phyloP scores from a whole-genome alignment of 2,329 filamentous ascomycete species.

The Alternaria atra region DNA sequence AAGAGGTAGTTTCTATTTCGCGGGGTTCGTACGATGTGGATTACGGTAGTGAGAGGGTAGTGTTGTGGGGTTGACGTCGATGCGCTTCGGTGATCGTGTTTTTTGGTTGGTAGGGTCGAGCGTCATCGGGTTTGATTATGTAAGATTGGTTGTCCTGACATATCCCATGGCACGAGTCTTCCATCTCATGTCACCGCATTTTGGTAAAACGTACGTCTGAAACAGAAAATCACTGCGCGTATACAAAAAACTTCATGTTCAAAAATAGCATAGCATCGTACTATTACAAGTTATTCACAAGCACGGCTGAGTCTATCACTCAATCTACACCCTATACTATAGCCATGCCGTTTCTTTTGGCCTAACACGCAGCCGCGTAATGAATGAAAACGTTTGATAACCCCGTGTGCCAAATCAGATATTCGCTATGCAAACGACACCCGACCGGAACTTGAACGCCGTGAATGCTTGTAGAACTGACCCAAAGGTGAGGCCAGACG shows the following conservation, averaged over 20 bases:
- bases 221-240: not conserved
- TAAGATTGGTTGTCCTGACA: not conserved
- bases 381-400: constrained; percentile 8
- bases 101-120: constrained; percentile 24
- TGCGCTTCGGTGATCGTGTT: constrained; percentile 38
- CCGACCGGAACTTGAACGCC: constrained; percentile 28
- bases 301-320: constrained; percentile 8
- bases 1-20: not conserved
- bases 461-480: constrained; percentile 29
- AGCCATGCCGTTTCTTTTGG: constrained; percentile 12
- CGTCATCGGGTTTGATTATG: constrained; percentile 17
- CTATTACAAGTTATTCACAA: constrained; percentile 30
- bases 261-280: constrained; percentile 8
- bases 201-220: not conserved
- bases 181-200: not conserved
- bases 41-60: constrained; percentile 1
- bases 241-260: not conserved
- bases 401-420: constrained; percentile 8
- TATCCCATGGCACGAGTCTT: not conserved
- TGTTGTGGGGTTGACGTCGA: constrained; percentile 16
- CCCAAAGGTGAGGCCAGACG: constrained; percentile 6
- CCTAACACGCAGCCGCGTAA: constrained; percentile 10
- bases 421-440: constrained; percentile 18
- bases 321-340: constrained; percentile 12
- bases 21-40: constrained; percentile 10